Evolutionary conservation across 2,329 filamentous ascomycete species (phyloP).

Genomic region (Hymenoscyphus infarciens): DNA sequence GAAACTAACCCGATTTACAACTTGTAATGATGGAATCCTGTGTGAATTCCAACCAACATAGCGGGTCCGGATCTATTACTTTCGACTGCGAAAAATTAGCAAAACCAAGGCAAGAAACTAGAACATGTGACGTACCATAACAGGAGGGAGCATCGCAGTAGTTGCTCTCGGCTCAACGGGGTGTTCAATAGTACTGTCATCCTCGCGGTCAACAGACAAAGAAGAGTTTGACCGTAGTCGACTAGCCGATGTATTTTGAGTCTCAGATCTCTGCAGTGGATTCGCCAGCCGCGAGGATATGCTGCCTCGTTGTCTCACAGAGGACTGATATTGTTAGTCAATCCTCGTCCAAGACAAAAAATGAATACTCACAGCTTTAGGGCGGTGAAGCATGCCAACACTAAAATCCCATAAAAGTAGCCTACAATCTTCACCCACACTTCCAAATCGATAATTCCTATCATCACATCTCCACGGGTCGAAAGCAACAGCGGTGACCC

Average conservation of each 20-base stretch:
- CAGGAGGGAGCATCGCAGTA: constrained; percentile 83
- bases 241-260: constrained; percentile 55
- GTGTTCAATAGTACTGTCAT: constrained; percentile 64
- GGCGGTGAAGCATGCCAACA: constrained; percentile 90
- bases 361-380: constrained; percentile 64
- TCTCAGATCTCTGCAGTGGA: constrained; percentile 55
- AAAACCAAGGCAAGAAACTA: constrained; percentile 14
- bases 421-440: constrained; percentile 89
- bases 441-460: constrained; percentile 91
- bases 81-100: constrained; percentile 59
- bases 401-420: constrained; percentile 96
- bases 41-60: constrained; percentile 90
- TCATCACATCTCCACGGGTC: constrained; percentile 97
- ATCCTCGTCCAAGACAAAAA: constrained; percentile 16
- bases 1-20: constrained; percentile 75
- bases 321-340: constrained; percentile 40
- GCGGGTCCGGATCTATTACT: constrained; percentile 76
- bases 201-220: constrained; percentile 50
- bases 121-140: constrained; percentile 60
- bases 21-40: constrained; percentile 90
- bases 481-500: constrained; percentile 90
- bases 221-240: constrained; percentile 70
- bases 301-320: constrained; percentile 47
- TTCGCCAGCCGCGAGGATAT: constrained; percentile 49
- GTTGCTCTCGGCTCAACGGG: constrained; percentile 79